Conservation (phyloP, 2,329 filamentous ascomycete genomes). For the Aspergillus felis region DNA sequence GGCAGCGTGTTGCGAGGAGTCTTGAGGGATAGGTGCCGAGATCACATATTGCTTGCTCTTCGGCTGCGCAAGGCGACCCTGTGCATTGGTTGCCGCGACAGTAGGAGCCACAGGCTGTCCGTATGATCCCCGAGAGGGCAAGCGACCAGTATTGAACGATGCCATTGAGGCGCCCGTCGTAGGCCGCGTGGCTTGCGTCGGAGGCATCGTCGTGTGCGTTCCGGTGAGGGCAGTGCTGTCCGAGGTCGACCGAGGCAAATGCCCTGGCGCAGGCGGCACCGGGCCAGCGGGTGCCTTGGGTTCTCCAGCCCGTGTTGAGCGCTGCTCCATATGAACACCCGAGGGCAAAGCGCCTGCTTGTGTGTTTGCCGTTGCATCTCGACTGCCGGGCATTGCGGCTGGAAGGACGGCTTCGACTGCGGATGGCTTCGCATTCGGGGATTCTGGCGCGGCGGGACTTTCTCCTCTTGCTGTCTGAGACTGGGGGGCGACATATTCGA, state of each 20-base stretch:
- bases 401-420: slow-evolving; percentile 45
- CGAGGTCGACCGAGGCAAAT: slow-evolving; percentile 51
- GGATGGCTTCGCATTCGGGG: slow-evolving; percentile 14
- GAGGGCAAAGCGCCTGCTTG: slow-evolving; percentile 3
- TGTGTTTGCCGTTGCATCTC: slow-evolving; percentile 6
- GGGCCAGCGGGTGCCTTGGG: slow-evolving; percentile 17
- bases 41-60: slow-evolving; percentile 68
- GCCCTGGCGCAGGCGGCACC: slow-evolving; percentile 43
- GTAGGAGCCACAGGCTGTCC: slow-evolving; percentile 83
- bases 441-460: slow-evolving; percentile 7
- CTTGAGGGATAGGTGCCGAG: slow-evolving; percentile 60
- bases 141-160: slow-evolving; percentile 55
- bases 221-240: slow-evolving; percentile 56
- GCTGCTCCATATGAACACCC: slow-evolving; percentile 5
- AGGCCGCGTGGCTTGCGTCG: slow-evolving; percentile 56
- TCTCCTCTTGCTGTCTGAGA: slow-evolving; percentile 78
- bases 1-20: slow-evolving; percentile 47
- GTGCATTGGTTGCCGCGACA: slow-evolving; percentile 81
- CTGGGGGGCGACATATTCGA: slow-evolving; percentile 92
- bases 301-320: slow-evolving; percentile 5
- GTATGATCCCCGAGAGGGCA: slow-evolving; percentile 77
- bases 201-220: slow-evolving; percentile 32
- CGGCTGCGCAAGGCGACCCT: slow-evolving; percentile 85
- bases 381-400: slow-evolving; percentile 15
- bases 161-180: slow-evolving; percentile 78